phyloP scores from a whole-genome alignment of 345 rosid species.

The Passiflora organensis region DNA sequence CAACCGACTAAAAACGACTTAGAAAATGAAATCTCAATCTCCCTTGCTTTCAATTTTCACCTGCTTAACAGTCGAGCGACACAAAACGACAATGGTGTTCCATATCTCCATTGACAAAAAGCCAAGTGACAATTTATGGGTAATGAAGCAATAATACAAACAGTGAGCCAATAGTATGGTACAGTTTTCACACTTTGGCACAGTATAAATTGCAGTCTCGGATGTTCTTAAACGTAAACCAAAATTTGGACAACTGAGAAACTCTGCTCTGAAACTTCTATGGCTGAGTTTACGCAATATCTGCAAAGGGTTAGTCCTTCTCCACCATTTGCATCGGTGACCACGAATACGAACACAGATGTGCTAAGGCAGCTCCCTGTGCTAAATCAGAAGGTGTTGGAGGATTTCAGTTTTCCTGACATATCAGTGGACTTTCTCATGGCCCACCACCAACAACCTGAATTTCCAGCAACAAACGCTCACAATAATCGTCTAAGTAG shows the following conservation, averaged over 20 bases:
- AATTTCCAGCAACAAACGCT: constrained; percentile 12
- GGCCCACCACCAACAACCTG: constrained; percentile 26
- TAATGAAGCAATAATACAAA: background rate
- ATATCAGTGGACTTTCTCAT: constrained; percentile 23
- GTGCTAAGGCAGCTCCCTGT: constrained; percentile 28
- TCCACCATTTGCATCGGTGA: constrained; percentile 23
- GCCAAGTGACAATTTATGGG: background rate
- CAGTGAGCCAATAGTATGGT: background rate
- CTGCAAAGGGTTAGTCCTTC: constrained; percentile 25
- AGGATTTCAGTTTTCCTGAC: constrained; percentile 18
- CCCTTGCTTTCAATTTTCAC: constrained; percentile 12
- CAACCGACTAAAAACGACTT: constrained; percentile 20
- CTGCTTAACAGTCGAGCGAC: constrained; percentile 28
- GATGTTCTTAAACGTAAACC: background rate
- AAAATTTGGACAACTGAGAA: constrained; percentile 1
- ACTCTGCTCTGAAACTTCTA: background rate
- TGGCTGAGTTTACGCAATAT: constrained; percentile 31
- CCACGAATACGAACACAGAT: constrained; percentile 23
- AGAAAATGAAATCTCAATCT: constrained; percentile 27
- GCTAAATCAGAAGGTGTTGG: constrained; percentile 26
- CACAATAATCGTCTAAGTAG: constrained; percentile 2
- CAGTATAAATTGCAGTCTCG: constrained; percentile 12
- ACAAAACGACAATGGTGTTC: constrained; percentile 10
- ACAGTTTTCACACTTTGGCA: background rate
- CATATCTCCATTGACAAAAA: constrained; percentile 1